phyloP scores from a whole-genome alignment of 2,329 filamentous ascomycete species.

The Cercospora zeina region DNA sequence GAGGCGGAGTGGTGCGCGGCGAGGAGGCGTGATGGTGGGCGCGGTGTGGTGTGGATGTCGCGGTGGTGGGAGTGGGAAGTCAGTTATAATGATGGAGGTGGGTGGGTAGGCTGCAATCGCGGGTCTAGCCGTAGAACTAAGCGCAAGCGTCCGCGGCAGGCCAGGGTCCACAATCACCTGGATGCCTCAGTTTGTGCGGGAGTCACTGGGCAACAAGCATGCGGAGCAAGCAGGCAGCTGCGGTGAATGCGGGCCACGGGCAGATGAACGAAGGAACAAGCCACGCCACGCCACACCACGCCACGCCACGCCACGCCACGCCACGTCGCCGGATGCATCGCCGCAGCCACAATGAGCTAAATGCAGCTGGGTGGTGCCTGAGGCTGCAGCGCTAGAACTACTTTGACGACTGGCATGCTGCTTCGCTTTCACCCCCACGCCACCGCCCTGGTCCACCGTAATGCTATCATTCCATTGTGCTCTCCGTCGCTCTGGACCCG shows the following conservation, averaged over 20 bases:
- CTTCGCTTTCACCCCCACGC: background rate
- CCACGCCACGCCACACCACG: too few species aligned
- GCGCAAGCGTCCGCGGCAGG: background rate
- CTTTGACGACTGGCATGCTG: background rate
- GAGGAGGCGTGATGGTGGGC: conserved; percentile 15
- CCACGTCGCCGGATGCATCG: background rate
- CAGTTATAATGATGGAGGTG: background rate
- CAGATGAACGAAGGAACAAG: background rate
- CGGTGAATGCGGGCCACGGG: background rate
- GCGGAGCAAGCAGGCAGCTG: background rate
- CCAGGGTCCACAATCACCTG: conserved; percentile 7
- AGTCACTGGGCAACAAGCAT: background rate
- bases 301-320: too few species aligned
- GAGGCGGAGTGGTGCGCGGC: conserved; percentile 9
- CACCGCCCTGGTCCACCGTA: background rate
- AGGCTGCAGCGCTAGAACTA: conserved; percentile 1
- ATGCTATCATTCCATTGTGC: conserved; percentile 10
- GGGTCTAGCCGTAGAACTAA: background rate
- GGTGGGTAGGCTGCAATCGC: conserved; percentile 7
- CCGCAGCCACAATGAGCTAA: background rate
- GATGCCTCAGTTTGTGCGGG: background rate
- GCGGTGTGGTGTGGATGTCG: conserved; percentile 7
- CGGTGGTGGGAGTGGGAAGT: background rate
- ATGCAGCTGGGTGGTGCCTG: background rate
- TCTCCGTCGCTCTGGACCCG: conserved; percentile 10